Conservation (phyloP, 306 rosid genomes). For the Hylodesmum podocarpum region DNA sequence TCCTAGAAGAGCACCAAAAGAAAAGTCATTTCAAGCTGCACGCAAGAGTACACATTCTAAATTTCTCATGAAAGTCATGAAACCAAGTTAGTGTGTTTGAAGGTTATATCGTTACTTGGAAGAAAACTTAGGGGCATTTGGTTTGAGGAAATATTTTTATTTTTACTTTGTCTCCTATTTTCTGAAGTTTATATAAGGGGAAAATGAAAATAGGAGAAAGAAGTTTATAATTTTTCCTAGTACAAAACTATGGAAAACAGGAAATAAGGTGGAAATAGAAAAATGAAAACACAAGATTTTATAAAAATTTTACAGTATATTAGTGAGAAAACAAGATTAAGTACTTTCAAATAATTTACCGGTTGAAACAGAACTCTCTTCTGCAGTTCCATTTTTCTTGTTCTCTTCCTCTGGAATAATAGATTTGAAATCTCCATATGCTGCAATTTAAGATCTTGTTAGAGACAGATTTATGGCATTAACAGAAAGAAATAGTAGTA, state of each 20-base stretch:
- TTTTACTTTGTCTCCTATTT: no score
- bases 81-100: background rate
- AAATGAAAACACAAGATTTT: no score
- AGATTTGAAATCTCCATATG: constrained; percentile 61
- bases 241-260: no score
- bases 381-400: constrained; percentile 1
- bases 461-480: background rate
- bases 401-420: constrained; percentile 39
- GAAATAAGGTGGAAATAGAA: no score
- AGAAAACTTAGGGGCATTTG: constrained; percentile 1
- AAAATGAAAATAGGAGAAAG: no score
- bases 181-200: no score
- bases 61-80: background rate
- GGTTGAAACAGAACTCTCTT: constrained; percentile 27
- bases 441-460: constrained; percentile 38
- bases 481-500: background rate
- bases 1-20: background rate
- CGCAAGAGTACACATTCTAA: no score
- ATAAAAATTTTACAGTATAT: constrained; percentile 7
- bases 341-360: constrained; percentile 26
- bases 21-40: no score
- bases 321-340: constrained; percentile 11
- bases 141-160: no score
- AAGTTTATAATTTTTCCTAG: no score
- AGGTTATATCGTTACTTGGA: background rate